phyloP scores from a whole-genome alignment of 257 asterid species.

The Fraxinus cuspidata region DNA sequence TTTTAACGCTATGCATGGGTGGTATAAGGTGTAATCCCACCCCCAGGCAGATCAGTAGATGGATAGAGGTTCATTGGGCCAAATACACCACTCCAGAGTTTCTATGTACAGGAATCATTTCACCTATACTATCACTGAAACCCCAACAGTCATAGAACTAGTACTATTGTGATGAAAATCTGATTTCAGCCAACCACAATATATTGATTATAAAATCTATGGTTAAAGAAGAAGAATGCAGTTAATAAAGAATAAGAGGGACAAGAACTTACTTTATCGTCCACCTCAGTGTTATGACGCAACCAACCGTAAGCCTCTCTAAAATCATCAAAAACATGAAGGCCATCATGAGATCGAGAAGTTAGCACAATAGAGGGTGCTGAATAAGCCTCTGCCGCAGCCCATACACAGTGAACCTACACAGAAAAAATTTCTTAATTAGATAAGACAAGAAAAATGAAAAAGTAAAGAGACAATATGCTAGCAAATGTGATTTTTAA shows the following conservation, averaged over 20 bases:
- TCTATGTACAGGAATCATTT: not conserved
- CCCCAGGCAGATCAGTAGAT: not conserved
- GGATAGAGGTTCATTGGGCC: not conserved
- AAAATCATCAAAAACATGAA: slow-evolving; percentile 98
- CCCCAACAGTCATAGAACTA: not conserved
- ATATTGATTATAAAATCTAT: not conserved
- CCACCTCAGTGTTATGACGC: slow-evolving; percentile 96
- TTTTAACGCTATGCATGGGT: not conserved
- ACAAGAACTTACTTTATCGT: slow-evolving; percentile 74
- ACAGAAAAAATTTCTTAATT: slow-evolving; percentile 11
- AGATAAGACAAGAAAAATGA: slow-evolving; percentile 20
- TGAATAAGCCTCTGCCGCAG: slow-evolving; percentile 99
- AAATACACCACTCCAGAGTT: not conserved
- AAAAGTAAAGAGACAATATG: not conserved
- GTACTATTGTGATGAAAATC: not conserved
- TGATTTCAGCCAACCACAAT: not conserved
- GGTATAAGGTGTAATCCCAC: not conserved
- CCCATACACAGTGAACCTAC: slow-evolving; percentile 99
- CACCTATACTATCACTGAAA: not conserved
- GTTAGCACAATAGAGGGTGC: slow-evolving; percentile 98
- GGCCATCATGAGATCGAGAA: slow-evolving; percentile 79
- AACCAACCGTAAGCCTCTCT: slow-evolving; percentile 99
- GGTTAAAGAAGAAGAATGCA: not conserved
- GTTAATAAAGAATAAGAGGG: slow-evolving; percentile 17
- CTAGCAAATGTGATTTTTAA: not conserved